Evolutionary conservation across 1,284 basidiomycete genomes (phyloP), one percentile per base, ranked within the genome.

Genomic region (Bjerkandera adusta): DNA sequence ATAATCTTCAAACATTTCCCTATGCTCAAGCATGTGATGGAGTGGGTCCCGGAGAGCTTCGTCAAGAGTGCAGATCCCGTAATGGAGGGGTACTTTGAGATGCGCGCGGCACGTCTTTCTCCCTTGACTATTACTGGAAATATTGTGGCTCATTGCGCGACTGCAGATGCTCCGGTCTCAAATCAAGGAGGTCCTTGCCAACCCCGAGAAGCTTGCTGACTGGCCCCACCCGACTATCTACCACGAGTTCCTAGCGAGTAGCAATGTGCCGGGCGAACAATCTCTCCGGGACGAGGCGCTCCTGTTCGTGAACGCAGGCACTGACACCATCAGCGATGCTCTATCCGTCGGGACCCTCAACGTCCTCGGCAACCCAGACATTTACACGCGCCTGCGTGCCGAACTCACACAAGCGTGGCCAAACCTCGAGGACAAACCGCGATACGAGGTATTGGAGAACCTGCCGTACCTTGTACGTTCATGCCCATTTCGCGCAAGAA

Each of bases 131-230:
- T 40, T 47, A 11, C 4, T 43, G 18, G 42, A 43, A 39, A 41
- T 22, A 8, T 27, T 27, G 6, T 7, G 25, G 20, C 6, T 32
- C 16, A 26, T 26, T 5, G 29, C 22, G 3, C 21, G 13, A 6
- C 22, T n/a, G 3, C 24, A 43, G 52, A 36, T 50, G 22, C 38
- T 56, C 5, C 3, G 21, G 6, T 25, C 37, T 12, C 68, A 67
- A 43, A 62, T 71, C 26, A 61, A 68, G 24, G 53, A 56, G 7
- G 57, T 70, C 34, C 37, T 69, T 12, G 55, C 55, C n/a, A 58
- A 69, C 36, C 56, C 57, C 1, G 48, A 40, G 6, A 36, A 52
- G 12, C 43, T 66, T 1, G 40, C 48, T 2, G 34, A 45, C 41
- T 55, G 49, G 33, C 55, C 50, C 39, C 61, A 59, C 52, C 64